phyloP scores from a whole-genome alignment of 352 stramenopile species.

The Globisporangium yorkense region DNA sequence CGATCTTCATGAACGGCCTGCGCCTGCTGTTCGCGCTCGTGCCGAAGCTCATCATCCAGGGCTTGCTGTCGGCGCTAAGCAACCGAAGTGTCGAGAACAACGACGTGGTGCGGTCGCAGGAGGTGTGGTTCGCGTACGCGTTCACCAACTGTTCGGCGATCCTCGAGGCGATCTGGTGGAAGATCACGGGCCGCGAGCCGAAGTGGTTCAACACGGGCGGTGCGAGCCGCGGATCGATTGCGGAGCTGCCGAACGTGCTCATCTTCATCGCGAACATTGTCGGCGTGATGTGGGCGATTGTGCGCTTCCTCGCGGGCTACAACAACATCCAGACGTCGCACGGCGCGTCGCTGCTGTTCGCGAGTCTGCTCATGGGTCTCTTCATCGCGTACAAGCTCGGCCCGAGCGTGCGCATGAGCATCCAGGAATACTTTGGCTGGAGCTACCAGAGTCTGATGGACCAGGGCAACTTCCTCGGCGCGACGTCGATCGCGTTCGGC shows the following conservation, averaged over 20 bases:
- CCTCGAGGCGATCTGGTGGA: slow-evolving; percentile 75
- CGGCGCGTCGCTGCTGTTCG: slow-evolving; percentile 66
- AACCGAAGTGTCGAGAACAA: slow-evolving; percentile 78
- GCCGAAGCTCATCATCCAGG: slow-evolving; percentile 73
- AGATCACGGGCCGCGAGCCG: slow-evolving; percentile 69
- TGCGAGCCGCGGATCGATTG: slow-evolving; percentile 53
- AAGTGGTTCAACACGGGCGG: slow-evolving; percentile 66
- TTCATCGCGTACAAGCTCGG: slow-evolving; percentile 76
- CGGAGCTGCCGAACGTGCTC: slow-evolving; percentile 78
- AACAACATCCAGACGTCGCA: slow-evolving; percentile 65
- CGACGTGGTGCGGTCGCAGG: slow-evolving; percentile 74
- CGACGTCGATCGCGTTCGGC: slow-evolving; percentile 68
- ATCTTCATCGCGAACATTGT: slow-evolving; percentile 72
- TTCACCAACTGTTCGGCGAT: slow-evolving; percentile 79
- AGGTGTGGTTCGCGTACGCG: slow-evolving; percentile 77
- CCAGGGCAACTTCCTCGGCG: slow-evolving; percentile 85
- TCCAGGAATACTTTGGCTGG: slow-evolving; percentile 87
- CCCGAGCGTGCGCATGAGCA: slow-evolving; percentile 78
- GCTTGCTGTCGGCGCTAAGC: slow-evolving; percentile 62
- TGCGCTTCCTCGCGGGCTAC: slow-evolving; percentile 79
- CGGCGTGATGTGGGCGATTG: slow-evolving; percentile 70
- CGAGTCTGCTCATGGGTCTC: slow-evolving; percentile 63
- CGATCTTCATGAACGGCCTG: slow-evolving; percentile 72
- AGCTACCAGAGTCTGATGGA: slow-evolving; percentile 86
- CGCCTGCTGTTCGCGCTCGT: slow-evolving; percentile 60